Evolutionary conservation across 2,329 filamentous ascomycete genomes (phyloP).

Genomic region (Paecilomyces formosus): DNA sequence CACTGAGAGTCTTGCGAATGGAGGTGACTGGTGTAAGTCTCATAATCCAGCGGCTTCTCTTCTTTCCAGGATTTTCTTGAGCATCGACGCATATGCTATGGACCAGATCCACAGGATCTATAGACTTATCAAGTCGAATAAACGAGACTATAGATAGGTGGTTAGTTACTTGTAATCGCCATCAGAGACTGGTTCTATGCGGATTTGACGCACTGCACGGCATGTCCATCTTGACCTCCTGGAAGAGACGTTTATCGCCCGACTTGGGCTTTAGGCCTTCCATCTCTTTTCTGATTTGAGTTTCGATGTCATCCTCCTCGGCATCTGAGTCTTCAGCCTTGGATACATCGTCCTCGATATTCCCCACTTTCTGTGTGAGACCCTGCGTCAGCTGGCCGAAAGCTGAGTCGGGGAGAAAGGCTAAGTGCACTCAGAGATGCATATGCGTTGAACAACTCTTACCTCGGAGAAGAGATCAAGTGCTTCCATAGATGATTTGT

Average conservation of each 20-base stretch:
- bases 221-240: slow-evolving; percentile 47
- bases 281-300: slow-evolving; percentile 53
- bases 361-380: slow-evolving; percentile 11
- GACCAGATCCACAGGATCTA: slow-evolving; percentile 55
- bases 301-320: slow-evolving; percentile 51
- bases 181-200: background rate
- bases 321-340: slow-evolving; percentile 21
- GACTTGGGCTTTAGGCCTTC: slow-evolving; percentile 45
- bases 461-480: slow-evolving; percentile 52
- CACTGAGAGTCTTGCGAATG: slow-evolving; percentile 50
- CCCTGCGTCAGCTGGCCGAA: background rate
- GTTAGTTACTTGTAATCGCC: slow-evolving; percentile 7
- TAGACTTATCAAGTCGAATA: slow-evolving; percentile 48
- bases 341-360: slow-evolving; percentile 6
- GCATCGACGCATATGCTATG: slow-evolving; percentile 53
- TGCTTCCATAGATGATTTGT: slow-evolving; percentile 51
- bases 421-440: slow-evolving; percentile 2
- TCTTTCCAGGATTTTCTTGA: slow-evolving; percentile 41
- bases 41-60: slow-evolving; percentile 52
- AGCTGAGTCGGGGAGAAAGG: slow-evolving; percentile 1
- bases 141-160: slow-evolving; percentile 42
- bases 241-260: slow-evolving; percentile 41
- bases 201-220: slow-evolving; percentile 31
- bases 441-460: slow-evolving; percentile 11
- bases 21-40: slow-evolving; percentile 53